Conservation (phyloP, 495 filamentous ascomycete genomes). For the Pyronema domesticum region DNA sequence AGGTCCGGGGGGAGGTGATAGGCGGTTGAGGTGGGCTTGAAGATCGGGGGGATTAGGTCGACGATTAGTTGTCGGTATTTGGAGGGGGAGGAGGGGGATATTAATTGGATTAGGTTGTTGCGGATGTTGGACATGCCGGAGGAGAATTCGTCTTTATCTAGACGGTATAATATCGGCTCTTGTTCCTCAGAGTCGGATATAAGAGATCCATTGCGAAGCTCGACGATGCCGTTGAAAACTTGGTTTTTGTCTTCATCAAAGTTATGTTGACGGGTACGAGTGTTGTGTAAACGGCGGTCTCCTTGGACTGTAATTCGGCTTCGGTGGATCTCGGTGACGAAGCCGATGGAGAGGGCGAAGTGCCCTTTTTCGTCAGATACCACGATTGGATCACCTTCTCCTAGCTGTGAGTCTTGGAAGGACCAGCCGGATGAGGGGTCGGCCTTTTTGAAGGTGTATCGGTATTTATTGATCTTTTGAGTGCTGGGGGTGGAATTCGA, state of each 20-base stretch:
- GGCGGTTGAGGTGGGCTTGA: constrained; percentile 43
- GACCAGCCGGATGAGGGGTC: constrained; percentile 40
- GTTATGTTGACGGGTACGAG: constrained; percentile 50
- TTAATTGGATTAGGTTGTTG: constrained; percentile 80
- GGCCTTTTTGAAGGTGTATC: constrained; percentile 63
- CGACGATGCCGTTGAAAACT: constrained; percentile 80
- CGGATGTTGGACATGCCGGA: constrained; percentile 91
- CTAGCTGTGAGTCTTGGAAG: constrained; percentile 82
- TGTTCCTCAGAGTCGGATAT: constrained; percentile 22
- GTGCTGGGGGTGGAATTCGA: constrained; percentile 45
- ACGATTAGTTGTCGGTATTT: constrained; percentile 63
- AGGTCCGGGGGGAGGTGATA: constrained; percentile 39
- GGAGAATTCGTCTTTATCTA: constrained; percentile 96
- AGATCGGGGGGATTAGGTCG: constrained; percentile 49
- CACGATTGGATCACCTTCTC: constrained; percentile 75
- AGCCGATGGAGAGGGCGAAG: constrained; percentile 84
- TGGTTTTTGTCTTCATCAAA: constrained; percentile 67
- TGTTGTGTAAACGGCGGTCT: constrained; percentile 72
- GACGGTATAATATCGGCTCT: constrained; percentile 49
- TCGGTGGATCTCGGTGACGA: constrained; percentile 56
- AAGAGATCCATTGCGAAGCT: constrained; percentile 36
- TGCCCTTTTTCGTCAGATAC: constrained; percentile 93
- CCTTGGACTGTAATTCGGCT: constrained; percentile 67
- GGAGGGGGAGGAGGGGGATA: constrained; percentile 34
- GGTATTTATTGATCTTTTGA: constrained; percentile 75